These are phyloP conservation scores for Kappamyces sp. DNA, from an alignment of 192 early-diverging fungal genomes.

Conservation along the genomic window DNA sequence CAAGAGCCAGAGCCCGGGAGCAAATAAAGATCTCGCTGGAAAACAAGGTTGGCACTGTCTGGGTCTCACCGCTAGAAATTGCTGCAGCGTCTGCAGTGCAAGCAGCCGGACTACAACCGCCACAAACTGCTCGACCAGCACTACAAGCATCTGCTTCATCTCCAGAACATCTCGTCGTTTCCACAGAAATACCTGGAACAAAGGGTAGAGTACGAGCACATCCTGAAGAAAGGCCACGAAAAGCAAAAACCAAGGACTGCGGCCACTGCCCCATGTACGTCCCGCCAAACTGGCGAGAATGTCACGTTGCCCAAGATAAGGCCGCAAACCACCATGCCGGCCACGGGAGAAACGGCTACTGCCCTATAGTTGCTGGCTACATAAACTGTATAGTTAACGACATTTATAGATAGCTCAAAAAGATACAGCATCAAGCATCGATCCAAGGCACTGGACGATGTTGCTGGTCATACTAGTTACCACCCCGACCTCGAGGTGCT, in stretches of 20 bases:
- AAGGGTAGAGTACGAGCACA: constrained; percentile 5
- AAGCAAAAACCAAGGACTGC: constrained; percentile 15
- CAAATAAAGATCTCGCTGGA: constrained; percentile 25
- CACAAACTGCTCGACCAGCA: constrained; percentile 18
- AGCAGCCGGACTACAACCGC: constrained; percentile 36
- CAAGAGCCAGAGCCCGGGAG: constrained; percentile 15
- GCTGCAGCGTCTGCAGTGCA: constrained; percentile 31
- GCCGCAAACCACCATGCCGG: background rate
- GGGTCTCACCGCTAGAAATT: constrained; percentile 23
- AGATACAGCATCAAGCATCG: constrained; percentile 76
- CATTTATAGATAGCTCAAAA: constrained; percentile 43
- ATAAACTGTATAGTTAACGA: background rate
- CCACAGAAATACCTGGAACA: constrained; percentile 31
- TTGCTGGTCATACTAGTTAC: constrained; percentile 91
- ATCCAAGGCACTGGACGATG: constrained; percentile 91
- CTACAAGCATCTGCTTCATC: constrained; percentile 31
- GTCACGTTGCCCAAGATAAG: background rate
- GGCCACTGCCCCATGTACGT: no score
- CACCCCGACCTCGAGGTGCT: constrained; percentile 91
- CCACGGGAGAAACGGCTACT: no score
- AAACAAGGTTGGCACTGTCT: constrained; percentile 19
- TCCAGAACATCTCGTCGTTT: constrained; percentile 37
- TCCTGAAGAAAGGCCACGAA: background rate
- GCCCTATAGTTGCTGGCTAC: no score
- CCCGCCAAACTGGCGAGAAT: no score